Percentiles rank a stretch among this genome's conserved stretches.
phyloP scores from a whole-genome alignment of 129 eudicot genomes.

The Lactuca saligna region DNA sequence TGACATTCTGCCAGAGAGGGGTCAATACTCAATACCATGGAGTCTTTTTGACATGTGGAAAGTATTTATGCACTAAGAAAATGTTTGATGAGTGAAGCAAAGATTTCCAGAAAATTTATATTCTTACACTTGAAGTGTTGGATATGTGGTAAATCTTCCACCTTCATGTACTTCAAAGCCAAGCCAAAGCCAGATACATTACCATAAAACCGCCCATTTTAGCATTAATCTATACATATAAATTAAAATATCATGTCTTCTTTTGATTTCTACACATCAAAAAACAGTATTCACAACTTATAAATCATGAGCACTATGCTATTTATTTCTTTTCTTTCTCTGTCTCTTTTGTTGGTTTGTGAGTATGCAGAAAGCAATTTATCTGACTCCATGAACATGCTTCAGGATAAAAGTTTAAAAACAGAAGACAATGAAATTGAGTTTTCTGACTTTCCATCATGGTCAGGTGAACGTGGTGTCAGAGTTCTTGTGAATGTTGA shows the following conservation, averaged over 20 bases:
- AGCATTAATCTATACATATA: constrained; percentile 51
- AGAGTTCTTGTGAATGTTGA: constrained; percentile 79
- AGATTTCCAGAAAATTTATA: constrained; percentile 37
- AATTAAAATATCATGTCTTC: constrained; percentile 46
- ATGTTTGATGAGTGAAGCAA: constrained; percentile 95
- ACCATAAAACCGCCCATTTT: constrained; percentile 49
- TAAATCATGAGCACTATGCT: constrained; percentile 52
- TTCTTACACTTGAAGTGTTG: constrained; percentile 79
- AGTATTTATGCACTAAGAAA: constrained; percentile 12
- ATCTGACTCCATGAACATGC: constrained; percentile 20
- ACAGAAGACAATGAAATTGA: constrained; percentile 41
- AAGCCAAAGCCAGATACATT: constrained; percentile 75
- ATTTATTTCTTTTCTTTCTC: constrained; percentile 48
- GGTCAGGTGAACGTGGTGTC: constrained; percentile 47
- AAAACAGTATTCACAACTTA: constrained; percentile 22
- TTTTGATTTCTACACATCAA: constrained; percentile 42
- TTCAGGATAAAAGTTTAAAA: constrained; percentile 38
- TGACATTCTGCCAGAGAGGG: constrained; percentile 20
- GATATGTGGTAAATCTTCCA: constrained; percentile 53
- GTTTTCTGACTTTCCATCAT: constrained; percentile 42
- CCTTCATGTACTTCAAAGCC: constrained; percentile 86
- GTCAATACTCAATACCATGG: constrained; percentile 20
- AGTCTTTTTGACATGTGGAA: constrained; percentile 34
- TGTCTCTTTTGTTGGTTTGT: constrained; percentile 44
- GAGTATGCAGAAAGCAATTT: constrained; percentile 36